A percentile compares a stretch with the other conserved stretches of the same genome.
These are phyloP conservation scores for Heliocybe sulcata DNA, from an alignment of 1,284 basidiomycete species.

Conservation along the genomic window DNA sequence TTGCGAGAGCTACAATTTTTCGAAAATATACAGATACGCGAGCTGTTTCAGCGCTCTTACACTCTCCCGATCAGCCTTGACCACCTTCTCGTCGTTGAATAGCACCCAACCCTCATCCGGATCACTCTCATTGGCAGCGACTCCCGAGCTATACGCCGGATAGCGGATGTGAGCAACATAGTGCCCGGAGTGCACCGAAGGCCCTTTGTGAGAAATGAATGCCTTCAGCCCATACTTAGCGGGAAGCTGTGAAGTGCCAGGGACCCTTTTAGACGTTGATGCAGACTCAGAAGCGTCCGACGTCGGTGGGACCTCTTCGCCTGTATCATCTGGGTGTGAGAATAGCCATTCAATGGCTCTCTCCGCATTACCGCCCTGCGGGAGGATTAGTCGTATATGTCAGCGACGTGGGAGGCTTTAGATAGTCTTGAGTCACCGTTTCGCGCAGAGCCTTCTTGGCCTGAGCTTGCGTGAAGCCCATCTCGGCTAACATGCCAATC, in stretches of 20 bases:
- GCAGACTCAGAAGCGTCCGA: slow-evolving; percentile 17
- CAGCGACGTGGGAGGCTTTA: not conserved
- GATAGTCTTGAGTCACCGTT: slow-evolving; percentile 48
- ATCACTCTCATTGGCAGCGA: not conserved
- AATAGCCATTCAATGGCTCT: slow-evolving; percentile 97
- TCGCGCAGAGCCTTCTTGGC: slow-evolving; percentile 85
- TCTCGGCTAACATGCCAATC: slow-evolving; percentile 73
- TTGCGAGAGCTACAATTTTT: slow-evolving; percentile 36
- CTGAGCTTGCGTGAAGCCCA: slow-evolving; percentile 88
- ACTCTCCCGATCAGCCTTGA: slow-evolving; percentile 74
- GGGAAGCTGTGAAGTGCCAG: slow-evolving; percentile 57
- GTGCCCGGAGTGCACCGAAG: slow-evolving; percentile 91
- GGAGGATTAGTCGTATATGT: not conserved
- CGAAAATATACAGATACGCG: slow-evolving; percentile 89
- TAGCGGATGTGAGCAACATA: slow-evolving; percentile 80
- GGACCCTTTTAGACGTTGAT: slow-evolving; percentile 16
- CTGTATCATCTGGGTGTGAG: slow-evolving; percentile 84
- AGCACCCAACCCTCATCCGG: slow-evolving; percentile 69
- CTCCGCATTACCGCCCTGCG: slow-evolving; percentile 68
- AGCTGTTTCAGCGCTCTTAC: slow-evolving; percentile 66
- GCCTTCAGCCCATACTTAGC: slow-evolving; percentile 80
- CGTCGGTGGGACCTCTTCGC: slow-evolving; percentile 43
- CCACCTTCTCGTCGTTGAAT: slow-evolving; percentile 96
- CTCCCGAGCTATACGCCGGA: not conserved
- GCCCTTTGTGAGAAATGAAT: slow-evolving; percentile 96